Evolutionary conservation across 129 eudicot genomes (phyloP).

Genomic region (Flaveria sonorensis): DNA sequence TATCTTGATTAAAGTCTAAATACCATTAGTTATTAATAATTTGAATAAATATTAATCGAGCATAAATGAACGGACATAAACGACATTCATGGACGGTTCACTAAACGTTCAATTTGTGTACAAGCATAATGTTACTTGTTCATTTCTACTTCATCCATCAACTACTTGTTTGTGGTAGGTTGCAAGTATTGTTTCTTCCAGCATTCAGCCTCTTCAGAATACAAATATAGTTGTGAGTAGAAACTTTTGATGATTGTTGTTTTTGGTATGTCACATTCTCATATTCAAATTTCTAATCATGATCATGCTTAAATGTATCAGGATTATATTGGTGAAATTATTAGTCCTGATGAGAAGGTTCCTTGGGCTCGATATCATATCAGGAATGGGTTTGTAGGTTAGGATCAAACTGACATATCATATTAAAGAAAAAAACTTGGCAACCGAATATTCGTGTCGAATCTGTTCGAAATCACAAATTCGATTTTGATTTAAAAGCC

Average conservation of each 20-base stretch:
- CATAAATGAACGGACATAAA: background rate
- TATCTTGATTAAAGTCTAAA: background rate
- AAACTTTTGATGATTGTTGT: background rate
- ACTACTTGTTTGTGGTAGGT: slow-evolving; percentile 44
- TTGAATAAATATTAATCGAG: background rate
- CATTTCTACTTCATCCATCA: background rate
- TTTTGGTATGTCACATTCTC: background rate
- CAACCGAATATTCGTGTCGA: too few species aligned
- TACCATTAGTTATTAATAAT: background rate
- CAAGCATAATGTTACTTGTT: background rate
- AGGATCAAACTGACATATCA: slow-evolving; percentile 3
- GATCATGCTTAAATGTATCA: slow-evolving; percentile 19
- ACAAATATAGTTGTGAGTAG: slow-evolving; percentile 47
- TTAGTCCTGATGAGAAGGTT: slow-evolving; percentile 55
- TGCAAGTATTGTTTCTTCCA: slow-evolving; percentile 76
- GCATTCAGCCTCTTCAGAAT: slow-evolving; percentile 83
- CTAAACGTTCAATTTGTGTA: background rate
- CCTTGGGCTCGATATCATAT: slow-evolving; percentile 65
- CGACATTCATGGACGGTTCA: background rate
- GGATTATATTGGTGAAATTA: slow-evolving; percentile 55
- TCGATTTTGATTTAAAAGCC: too few species aligned
- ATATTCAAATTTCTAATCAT: background rate
- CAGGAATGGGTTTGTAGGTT: slow-evolving; percentile 66
- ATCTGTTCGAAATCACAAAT: too few species aligned
- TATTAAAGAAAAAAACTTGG: background rate